Percentiles rank a stretch among this genome's conserved stretches.
phyloP scores from a whole-genome alignment of 257 asterid genomes.

The Mentha longifolia region DNA sequence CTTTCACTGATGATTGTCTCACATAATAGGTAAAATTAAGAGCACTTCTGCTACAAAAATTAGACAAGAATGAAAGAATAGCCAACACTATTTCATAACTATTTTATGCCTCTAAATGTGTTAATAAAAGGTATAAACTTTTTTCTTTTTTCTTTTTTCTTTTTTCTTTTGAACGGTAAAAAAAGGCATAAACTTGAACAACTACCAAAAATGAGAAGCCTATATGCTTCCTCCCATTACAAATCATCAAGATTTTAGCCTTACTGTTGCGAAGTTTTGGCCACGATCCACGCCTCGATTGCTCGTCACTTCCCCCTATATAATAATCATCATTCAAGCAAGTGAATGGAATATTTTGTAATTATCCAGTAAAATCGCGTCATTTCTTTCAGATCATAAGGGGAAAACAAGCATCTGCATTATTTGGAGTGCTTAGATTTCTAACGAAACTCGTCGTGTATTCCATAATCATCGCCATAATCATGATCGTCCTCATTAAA shows the following conservation, averaged over 20 bases:
- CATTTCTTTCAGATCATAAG: conserved; percentile 10
- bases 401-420: background rate
- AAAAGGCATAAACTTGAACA: background rate
- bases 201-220: background rate
- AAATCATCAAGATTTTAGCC: conserved; percentile 14
- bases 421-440: background rate
- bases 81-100: background rate
- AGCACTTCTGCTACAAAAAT: background rate
- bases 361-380: conserved; percentile 19
- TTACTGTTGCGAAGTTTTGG: background rate
- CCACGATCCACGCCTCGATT: conserved; percentile 20
- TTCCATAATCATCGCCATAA: conserved; percentile 57
- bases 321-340: too few relatives aligned
- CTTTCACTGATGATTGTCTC: background rate
- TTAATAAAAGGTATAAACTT: too few relatives aligned
- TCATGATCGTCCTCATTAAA: conserved; percentile 77
- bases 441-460: conserved; percentile 91
- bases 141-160: too few relatives aligned
- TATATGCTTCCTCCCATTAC: conserved; percentile 2
- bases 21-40: conserved; percentile 1
- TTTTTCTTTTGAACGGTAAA: too few relatives aligned
- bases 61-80: conserved; percentile 27
- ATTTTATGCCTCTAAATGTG: conserved; percentile 9
- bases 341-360: conserved; percentile 7
- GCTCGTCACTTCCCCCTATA: background rate